These are phyloP conservation scores for Cyberlindnera mycetangii DNA, from an alignment of 805 yeast species.

Conservation along the genomic window DNA sequence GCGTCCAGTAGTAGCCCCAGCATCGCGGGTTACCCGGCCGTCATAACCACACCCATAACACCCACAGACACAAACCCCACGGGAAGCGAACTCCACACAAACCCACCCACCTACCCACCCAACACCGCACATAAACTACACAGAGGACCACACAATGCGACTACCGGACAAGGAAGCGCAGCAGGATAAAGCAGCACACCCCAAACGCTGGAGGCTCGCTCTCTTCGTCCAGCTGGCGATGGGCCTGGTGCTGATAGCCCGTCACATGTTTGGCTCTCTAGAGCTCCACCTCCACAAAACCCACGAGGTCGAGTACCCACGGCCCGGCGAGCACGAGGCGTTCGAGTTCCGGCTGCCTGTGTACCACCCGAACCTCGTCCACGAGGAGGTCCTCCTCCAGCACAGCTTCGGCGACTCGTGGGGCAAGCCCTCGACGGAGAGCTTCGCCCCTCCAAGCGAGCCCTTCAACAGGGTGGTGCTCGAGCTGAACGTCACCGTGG, in stretches of 20 bases:
- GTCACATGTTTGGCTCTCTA: too few species aligned
- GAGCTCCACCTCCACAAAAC: too few species aligned
- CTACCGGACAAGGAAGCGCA: too few species aligned
- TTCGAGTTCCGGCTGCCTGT: constrained; percentile 27
- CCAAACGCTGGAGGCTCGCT: too few species aligned
- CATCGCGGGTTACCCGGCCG: neutral
- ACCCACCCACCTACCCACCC: neutral
- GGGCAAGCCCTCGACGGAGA: constrained; percentile 49
- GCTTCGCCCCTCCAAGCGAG: constrained; percentile 43
- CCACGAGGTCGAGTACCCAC: neutral
- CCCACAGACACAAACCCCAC: too few species aligned
- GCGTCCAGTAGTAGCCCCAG: too few species aligned
- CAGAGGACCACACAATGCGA: too few species aligned
- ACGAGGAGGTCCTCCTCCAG: constrained; percentile 38
- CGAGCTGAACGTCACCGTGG: constrained; percentile 48
- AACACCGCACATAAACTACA: too few species aligned
- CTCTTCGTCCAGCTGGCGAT: too few species aligned
- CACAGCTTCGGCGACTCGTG: constrained; percentile 57
- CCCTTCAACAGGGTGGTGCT: constrained; percentile 52
- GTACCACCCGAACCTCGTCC: constrained; percentile 30
- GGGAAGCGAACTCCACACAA: too few species aligned
- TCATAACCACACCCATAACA: neutral
- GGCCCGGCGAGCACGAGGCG: constrained; percentile 16
- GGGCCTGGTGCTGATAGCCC: neutral
- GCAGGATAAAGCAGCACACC: too few species aligned